Base-by-base conservation (phyloP, 495 filamentous ascomycete species). In the Penicillium herquei region DNA sequence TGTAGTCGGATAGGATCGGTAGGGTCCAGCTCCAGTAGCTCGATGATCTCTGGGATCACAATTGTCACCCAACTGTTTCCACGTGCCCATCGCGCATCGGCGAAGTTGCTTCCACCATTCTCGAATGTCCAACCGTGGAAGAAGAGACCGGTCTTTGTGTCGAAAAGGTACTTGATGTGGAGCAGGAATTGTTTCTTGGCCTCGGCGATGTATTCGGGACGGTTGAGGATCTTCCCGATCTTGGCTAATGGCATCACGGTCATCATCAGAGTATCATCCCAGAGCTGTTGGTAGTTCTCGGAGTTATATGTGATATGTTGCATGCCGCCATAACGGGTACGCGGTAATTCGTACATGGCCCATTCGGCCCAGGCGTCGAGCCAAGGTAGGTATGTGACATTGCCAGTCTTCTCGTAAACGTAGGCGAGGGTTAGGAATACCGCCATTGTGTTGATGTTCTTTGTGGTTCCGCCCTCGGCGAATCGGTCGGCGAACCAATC, bases 231-330 rank as follows among this genome's bases (percentile, higher is more conserved):
- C 30, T 78, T 70, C 0, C 84, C 84, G 46, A 87, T 87, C 66
- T 86, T 87, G 26, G 84, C 84, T 6, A 87, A 72, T 5, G 84
- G 84, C 61, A 87, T 65, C 3, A 84, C 84, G 32, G 82, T 85
- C 84, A 87, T 87, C 84, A 87, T 86, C 41, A 87, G 72, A 18
- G 84, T 56, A 16, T 56, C 53, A 16, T 56, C 53, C 53, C 53
- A 56, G 31, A 56, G 37, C 32, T 56, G 46, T n/a, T 39, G 45
- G 18, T 56, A 39, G 31, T 56, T 49, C 34, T 49, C 53, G 17
- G 41, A 26, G 7, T 21, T 18, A 16, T 49, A 56, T 8, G 53
- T 56, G 6, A 50, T 56, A 16, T 56, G 53, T 6, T 56, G 53
- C 11, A 50, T 56, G 18, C 53, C 49, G 14, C 46, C 26, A 10